Conservation (phyloP, 2,329 filamentous ascomycete species). For the Epichloe typhina region DNA sequence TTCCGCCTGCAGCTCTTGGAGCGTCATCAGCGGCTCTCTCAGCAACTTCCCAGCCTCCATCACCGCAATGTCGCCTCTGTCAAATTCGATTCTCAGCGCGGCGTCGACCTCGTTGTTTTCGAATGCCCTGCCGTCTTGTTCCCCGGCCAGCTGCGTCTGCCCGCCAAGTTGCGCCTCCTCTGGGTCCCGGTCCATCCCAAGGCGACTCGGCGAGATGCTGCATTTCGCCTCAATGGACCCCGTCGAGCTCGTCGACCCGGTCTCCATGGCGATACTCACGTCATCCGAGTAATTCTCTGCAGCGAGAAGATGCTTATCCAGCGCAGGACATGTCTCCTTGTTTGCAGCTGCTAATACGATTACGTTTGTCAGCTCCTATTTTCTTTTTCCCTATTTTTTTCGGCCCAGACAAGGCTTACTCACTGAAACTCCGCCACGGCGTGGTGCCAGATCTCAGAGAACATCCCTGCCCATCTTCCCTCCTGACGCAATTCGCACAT, state of each 20-base stretch:
- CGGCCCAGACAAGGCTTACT: too few relatives aligned
- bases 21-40: slow-evolving; percentile 4
- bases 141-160: too few relatives aligned
- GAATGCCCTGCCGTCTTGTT: too few relatives aligned
- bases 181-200: background rate
- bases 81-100: too few relatives aligned
- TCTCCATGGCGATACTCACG: background rate
- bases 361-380: too few relatives aligned
- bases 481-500: slow-evolving; percentile 3
- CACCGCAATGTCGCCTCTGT: background rate
- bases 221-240: background rate
- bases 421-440: background rate
- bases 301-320: background rate
- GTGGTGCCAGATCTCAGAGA: background rate
- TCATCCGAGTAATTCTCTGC: background rate
- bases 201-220: background rate
- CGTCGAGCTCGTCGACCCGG: background rate
- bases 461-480: background rate
- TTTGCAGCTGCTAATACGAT: too few relatives aligned
- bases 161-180: too few relatives aligned
- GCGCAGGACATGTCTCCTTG: too few relatives aligned
- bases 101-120: too few relatives aligned
- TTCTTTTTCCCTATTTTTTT: too few relatives aligned
- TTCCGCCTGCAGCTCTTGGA: slow-evolving; percentile 4
- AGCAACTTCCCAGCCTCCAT: background rate